Conservation (phyloP, 2,329 filamentous ascomycete species). For the Penicillium sp. region DNA sequence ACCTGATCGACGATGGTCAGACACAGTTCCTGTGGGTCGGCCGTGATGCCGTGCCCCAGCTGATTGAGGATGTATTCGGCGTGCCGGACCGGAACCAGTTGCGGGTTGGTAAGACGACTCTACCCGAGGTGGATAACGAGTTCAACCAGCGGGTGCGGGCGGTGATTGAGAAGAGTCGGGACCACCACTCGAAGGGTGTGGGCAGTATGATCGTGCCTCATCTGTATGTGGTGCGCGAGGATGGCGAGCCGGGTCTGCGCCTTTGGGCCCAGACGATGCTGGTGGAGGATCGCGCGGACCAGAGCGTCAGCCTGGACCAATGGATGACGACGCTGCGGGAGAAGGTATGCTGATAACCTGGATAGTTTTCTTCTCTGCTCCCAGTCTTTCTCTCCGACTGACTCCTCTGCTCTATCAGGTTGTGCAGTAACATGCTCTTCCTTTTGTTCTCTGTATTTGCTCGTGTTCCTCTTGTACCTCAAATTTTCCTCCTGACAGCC, state of each 20-base stretch:
- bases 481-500: not conserved
- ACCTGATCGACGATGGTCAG: constrained; percentile 95
- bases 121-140: constrained; percentile 90
- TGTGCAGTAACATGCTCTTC: constrained; percentile 20
- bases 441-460: constrained; percentile 1
- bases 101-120: constrained; percentile 84
- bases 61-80: constrained; percentile 88
- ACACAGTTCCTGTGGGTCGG: constrained; percentile 98
- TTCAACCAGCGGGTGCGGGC: constrained; percentile 93
- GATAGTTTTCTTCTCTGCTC: constrained; percentile 13
- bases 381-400: constrained; percentile 6
- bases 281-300: constrained; percentile 92
- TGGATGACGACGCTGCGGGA: constrained; percentile 91
- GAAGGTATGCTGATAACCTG: constrained; percentile 68
- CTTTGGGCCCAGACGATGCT: constrained; percentile 96
- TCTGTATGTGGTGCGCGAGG: constrained; percentile 90
- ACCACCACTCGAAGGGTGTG: constrained; percentile 82
- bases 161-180: constrained; percentile 88
- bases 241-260: constrained; percentile 92
- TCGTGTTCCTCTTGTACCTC: constrained; percentile 1
- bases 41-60: constrained; percentile 85
- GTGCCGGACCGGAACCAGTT: constrained; percentile 79
- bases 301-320: constrained; percentile 88
- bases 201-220: constrained; percentile 93
- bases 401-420: constrained; percentile 15